Evolutionary conservation across 148 eudicot species (phyloP).

Genomic region (Diospyros kaki): DNA sequence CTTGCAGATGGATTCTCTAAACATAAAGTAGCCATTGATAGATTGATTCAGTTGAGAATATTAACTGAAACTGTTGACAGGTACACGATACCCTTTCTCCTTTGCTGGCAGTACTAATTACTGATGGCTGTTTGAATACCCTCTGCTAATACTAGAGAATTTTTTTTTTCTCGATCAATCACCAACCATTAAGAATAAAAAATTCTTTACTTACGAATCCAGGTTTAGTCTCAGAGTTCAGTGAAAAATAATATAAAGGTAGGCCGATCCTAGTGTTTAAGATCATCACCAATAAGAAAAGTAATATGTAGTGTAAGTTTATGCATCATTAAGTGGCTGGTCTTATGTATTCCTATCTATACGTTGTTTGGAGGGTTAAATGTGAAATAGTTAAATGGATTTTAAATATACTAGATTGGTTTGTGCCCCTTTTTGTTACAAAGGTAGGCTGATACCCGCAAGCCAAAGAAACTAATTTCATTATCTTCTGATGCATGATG

Average conservation of each 20-base stretch:
- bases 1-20: slow-evolving; percentile 79
- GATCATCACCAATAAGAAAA: background rate
- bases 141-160: no score
- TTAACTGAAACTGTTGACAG: slow-evolving; percentile 67
- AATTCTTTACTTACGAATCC: background rate
- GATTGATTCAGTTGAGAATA: slow-evolving; percentile 77
- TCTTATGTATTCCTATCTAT: background rate
- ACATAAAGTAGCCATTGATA: slow-evolving; percentile 82
- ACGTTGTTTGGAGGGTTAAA: background rate
- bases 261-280: background rate
- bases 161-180: background rate
- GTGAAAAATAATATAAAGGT: background rate
- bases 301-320: background rate
- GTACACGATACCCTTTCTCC: slow-evolving; percentile 31
- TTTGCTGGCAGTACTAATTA: background rate
- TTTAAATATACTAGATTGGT: background rate
- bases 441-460: no score
- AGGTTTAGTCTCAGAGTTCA: background rate
- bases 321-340: background rate
- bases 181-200: background rate
- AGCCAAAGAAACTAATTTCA: no score
- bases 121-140: background rate
- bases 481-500: no score
- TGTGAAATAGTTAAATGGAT: background rate
- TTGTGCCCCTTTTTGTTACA: background rate